phyloP scores from a whole-genome alignment of 2,329 filamentous ascomycete species.

The Alternaria gansuensis region DNA sequence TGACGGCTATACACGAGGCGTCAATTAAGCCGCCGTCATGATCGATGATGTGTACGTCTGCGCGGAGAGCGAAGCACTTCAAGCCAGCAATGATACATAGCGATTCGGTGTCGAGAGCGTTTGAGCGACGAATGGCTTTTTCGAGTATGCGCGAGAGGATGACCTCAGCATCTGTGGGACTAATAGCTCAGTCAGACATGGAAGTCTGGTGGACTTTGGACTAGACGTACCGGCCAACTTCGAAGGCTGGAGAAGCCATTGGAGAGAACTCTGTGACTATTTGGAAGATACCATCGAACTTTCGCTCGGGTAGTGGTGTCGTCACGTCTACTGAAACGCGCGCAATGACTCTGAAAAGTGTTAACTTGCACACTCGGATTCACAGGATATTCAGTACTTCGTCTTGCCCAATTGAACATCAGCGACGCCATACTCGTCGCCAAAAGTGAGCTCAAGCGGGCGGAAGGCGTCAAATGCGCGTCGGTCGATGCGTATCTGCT shows the following conservation, averaged over 20 bases:
- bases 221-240: constrained; percentile 72
- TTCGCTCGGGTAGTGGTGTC: constrained; percentile 83
- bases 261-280: constrained; percentile 91
- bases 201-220: constrained; percentile 2
- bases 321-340: constrained; percentile 89
- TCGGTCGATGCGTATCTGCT: constrained; percentile 84
- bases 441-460: constrained; percentile 79
- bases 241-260: constrained; percentile 90
- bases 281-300: constrained; percentile 94
- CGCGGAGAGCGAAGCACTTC: constrained; percentile 91
- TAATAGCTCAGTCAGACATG: constrained; percentile 46
- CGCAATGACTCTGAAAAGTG: constrained; percentile 72
- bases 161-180: constrained; percentile 83
- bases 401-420: constrained; percentile 91
- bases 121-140: constrained; percentile 90
- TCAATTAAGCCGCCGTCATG: constrained; percentile 93
- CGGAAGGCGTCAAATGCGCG: constrained; percentile 83
- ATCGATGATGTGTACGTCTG: constrained; percentile 89
- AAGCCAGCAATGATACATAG: constrained; percentile 89
- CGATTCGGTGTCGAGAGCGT: constrained; percentile 93
- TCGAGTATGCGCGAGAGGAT: constrained; percentile 89
- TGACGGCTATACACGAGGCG: constrained; percentile 82
- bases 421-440: constrained; percentile 88
- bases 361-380: constrained; percentile 25
- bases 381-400: constrained; percentile 63